Evolutionary conservation across 2,329 filamentous ascomycete genomes (phyloP).

Genomic region (Fusarium sterilihyphosum): DNA sequence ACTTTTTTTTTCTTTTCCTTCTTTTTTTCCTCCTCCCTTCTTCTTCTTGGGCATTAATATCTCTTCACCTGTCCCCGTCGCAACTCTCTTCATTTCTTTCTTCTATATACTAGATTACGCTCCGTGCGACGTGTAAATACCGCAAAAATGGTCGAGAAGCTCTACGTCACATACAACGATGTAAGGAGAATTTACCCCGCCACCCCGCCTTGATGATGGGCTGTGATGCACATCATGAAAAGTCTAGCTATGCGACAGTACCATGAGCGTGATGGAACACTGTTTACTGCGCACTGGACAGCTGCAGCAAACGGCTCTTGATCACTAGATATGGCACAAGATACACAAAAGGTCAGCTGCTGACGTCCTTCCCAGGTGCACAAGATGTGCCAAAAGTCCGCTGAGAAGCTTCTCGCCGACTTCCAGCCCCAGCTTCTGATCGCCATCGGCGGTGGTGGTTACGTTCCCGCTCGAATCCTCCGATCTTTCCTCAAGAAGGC

Average conservation of each 20-base stretch:
- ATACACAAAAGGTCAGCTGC: background rate
- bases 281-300: background rate
- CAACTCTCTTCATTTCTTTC: background rate
- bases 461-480: slow-evolving; percentile 95
- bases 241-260: slow-evolving; percentile 10
- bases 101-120: background rate
- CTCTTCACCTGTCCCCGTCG: slow-evolving; percentile 23
- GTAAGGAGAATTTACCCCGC: slow-evolving; percentile 60
- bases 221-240: slow-evolving; percentile 30
- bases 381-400: slow-evolving; percentile 93
- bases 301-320: background rate
- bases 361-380: slow-evolving; percentile 74
- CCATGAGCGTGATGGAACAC: background rate
- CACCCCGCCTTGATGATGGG: slow-evolving; percentile 40
- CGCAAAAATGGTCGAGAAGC: slow-evolving; percentile 79
- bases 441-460: slow-evolving; percentile 96
- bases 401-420: slow-evolving; percentile 80
- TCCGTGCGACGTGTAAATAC: slow-evolving; percentile 22
- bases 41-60: slow-evolving; percentile 28
- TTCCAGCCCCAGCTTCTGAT: slow-evolving; percentile 97
- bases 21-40: slow-evolving; percentile 10
- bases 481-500: slow-evolving; percentile 95
- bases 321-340: background rate
- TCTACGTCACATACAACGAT: slow-evolving; percentile 94
- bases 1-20: slow-evolving; percentile 14